Evolutionary conservation across 768 basidiomycete species (phyloP).

Genomic region (Suillus plorans): DNA sequence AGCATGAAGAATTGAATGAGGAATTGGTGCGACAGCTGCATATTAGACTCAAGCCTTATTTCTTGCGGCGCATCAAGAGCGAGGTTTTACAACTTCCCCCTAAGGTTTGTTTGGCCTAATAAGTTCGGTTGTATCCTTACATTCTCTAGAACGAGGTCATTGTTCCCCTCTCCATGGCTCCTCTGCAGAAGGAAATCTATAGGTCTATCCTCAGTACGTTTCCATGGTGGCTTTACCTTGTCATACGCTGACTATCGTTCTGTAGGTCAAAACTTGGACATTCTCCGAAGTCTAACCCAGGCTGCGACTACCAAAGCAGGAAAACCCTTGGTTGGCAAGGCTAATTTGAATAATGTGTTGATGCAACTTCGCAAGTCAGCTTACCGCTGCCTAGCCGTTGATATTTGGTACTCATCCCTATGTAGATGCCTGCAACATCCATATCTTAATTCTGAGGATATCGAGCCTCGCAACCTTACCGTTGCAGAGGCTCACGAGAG

Average conservation of each 20-base stretch:
- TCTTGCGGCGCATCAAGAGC: slow-evolving; percentile 90
- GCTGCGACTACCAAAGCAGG: slow-evolving; percentile 33
- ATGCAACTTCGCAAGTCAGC: slow-evolving; percentile 87
- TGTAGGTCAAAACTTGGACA: slow-evolving; percentile 67
- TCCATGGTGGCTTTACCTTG: slow-evolving; percentile 15
- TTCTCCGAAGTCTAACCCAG: slow-evolving; percentile 60
- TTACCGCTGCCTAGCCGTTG: not conserved
- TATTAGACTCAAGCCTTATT: slow-evolving; percentile 78
- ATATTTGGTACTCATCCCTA: slow-evolving; percentile 4
- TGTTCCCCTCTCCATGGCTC: slow-evolving; percentile 85
- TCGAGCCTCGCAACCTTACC: slow-evolving; percentile 69
- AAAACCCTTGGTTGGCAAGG: slow-evolving; percentile 38
- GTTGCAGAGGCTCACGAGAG: slow-evolving; percentile 68
- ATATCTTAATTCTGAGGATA: slow-evolving; percentile 76
- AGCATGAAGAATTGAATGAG: slow-evolving; percentile 77
- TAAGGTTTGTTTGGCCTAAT: slow-evolving; percentile 53
- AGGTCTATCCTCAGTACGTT: slow-evolving; percentile 74
- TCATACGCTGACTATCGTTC: slow-evolving; percentile 6
- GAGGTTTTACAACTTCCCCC: slow-evolving; percentile 91
- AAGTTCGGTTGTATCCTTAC: not conserved
- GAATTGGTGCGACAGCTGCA: slow-evolving; percentile 82
- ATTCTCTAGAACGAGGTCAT: slow-evolving; percentile 78
- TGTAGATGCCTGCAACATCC: slow-evolving; percentile 89
- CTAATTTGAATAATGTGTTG: slow-evolving; percentile 74
- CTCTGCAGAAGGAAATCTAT: slow-evolving; percentile 86